Percentiles rank a stretch among this genome's conserved stretches.
These are phyloP conservation scores for Suhomyces bolitotheri DNA, from an alignment of 1,139 yeast genomes.

Conservation along the genomic window DNA sequence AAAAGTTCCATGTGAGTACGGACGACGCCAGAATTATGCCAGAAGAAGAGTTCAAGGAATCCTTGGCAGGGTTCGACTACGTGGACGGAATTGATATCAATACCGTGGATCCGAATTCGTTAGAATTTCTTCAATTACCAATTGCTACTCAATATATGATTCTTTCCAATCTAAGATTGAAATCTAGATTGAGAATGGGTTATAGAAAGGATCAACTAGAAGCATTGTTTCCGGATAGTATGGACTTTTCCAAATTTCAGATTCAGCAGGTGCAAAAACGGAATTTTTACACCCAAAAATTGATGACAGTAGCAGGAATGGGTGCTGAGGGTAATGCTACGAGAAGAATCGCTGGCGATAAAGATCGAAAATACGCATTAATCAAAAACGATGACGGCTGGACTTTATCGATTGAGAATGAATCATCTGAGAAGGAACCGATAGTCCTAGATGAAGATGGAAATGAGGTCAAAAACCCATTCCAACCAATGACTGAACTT, in stretches of 20 bases:
- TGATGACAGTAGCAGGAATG: conserved; percentile 85
- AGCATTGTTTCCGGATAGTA: conserved; percentile 73
- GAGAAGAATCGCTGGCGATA: conserved; percentile 81
- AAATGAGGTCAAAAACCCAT: conserved; percentile 12
- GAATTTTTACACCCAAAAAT: conserved; percentile 81
- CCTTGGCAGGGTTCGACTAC: conserved; percentile 58
- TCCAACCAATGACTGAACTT: background rate
- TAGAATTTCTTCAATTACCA: conserved; percentile 66
- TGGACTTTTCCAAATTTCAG: conserved; percentile 92
- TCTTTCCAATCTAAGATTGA: conserved; percentile 74
- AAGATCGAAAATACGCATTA: conserved; percentile 72
- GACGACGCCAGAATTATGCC: conserved; percentile 75
- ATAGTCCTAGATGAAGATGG: conserved; percentile 44
- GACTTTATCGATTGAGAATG: conserved; percentile 67
- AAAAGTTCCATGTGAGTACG: conserved; percentile 34
- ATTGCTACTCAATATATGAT: conserved; percentile 85
- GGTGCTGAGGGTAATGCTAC: conserved; percentile 55
- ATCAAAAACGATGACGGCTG: conserved; percentile 83
- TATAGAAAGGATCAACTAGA: conserved; percentile 84
- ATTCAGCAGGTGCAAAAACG: conserved; percentile 90
- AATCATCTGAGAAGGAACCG: conserved; percentile 40
- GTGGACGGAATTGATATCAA: conserved; percentile 73
- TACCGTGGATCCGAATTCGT: conserved; percentile 67
- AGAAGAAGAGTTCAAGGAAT: conserved; percentile 65
- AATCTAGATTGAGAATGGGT: conserved; percentile 94